Evolutionary conservation across 108 stramenopile genomes (phyloP).

Genomic region (Skeletonema costatum): DNA sequence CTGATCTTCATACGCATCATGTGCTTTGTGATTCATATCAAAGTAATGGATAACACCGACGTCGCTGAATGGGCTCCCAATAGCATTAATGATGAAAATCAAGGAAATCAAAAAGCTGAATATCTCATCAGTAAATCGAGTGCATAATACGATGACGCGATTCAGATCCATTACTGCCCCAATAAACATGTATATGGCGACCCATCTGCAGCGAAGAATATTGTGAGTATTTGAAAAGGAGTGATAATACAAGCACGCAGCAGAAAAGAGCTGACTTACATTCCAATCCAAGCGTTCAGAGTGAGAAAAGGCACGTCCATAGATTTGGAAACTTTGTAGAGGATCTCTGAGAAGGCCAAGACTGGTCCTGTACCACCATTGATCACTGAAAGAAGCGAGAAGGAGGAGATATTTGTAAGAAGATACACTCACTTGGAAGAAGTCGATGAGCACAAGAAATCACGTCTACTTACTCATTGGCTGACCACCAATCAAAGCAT

Average conservation of each 20-base stretch:
- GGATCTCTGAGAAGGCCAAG: constrained; percentile 38
- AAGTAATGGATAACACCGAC: constrained; percentile 52
- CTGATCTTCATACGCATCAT: constrained; percentile 27
- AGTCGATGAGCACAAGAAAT: too few relatives aligned
- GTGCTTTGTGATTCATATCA: constrained; percentile 34
- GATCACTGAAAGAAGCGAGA: constrained; percentile 9
- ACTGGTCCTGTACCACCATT: constrained; percentile 60
- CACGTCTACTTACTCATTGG: constrained; percentile 7
- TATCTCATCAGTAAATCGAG: constrained; percentile 66
- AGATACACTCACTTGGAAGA: too few relatives aligned
- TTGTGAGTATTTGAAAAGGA: too few relatives aligned
- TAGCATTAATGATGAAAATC: constrained; percentile 56
- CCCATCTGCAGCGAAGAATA: constrained; percentile 5
- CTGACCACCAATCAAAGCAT: constrained; percentile 46
- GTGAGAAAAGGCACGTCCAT: constrained; percentile 53
- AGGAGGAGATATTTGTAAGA: too few relatives aligned
- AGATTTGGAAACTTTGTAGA: constrained; percentile 38
- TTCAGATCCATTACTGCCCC: constrained; percentile 53
- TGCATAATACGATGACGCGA: constrained; percentile 43
- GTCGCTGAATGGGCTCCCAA: constrained; percentile 44
- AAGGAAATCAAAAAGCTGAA: constrained; percentile 57
- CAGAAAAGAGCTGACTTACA: neutral
- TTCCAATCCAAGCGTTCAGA: constrained; percentile 44
- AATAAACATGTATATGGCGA: constrained; percentile 32
- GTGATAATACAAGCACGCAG: too few relatives aligned